A percentile compares a stretch with the other conserved stretches of the same genome.
phyloP scores from a whole-genome alignment of 2,329 filamentous ascomycete species.

The Colletotrichum sansevieriae region DNA sequence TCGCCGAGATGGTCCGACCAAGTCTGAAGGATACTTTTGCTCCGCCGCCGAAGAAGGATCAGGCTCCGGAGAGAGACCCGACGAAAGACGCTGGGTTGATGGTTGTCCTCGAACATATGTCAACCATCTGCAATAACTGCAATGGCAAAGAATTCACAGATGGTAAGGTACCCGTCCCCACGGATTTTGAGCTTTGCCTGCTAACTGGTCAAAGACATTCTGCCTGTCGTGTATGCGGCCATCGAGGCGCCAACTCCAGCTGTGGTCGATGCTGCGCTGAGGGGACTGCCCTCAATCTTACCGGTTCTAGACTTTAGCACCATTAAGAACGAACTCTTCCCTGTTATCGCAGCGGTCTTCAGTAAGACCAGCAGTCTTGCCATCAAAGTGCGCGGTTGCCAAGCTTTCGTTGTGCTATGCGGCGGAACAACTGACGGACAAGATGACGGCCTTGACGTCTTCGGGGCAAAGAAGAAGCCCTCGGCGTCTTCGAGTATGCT shows the following conservation, averaged over 20 bases:
- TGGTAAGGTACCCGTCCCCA: slow-evolving; percentile 61
- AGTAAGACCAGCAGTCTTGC: slow-evolving; percentile 92
- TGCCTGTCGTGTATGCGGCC: slow-evolving; percentile 86
- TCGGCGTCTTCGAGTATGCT: slow-evolving; percentile 80
- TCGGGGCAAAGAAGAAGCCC: slow-evolving; percentile 71
- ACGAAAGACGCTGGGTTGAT: slow-evolving; percentile 91
- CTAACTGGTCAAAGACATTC: slow-evolving; percentile 71
- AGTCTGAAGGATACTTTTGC: slow-evolving; percentile 87
- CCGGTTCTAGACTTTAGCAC: slow-evolving; percentile 95
- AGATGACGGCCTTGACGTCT: slow-evolving; percentile 82
- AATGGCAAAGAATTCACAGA: slow-evolving; percentile 96
- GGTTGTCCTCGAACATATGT: slow-evolving; percentile 88
- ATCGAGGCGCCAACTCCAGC: slow-evolving; percentile 91
- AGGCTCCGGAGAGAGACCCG: slow-evolving; percentile 77
- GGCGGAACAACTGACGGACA: slow-evolving; percentile 74
- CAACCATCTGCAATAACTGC: slow-evolving; percentile 81
- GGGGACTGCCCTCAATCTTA: slow-evolving; percentile 82
- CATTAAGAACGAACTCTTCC: slow-evolving; percentile 97
- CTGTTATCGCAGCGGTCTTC: slow-evolving; percentile 90
- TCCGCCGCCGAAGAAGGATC: slow-evolving; percentile 65
- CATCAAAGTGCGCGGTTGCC: slow-evolving; percentile 93
- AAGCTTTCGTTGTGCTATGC: slow-evolving; percentile 91
- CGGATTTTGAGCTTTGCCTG: not conserved
- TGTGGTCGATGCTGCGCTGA: slow-evolving; percentile 86
- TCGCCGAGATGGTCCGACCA: slow-evolving; percentile 89